Evolutionary conservation across 805 yeast species (phyloP), one percentile per base, ranked within the genome.

Genomic region (Barnettozyma wickerhamii): DNA sequence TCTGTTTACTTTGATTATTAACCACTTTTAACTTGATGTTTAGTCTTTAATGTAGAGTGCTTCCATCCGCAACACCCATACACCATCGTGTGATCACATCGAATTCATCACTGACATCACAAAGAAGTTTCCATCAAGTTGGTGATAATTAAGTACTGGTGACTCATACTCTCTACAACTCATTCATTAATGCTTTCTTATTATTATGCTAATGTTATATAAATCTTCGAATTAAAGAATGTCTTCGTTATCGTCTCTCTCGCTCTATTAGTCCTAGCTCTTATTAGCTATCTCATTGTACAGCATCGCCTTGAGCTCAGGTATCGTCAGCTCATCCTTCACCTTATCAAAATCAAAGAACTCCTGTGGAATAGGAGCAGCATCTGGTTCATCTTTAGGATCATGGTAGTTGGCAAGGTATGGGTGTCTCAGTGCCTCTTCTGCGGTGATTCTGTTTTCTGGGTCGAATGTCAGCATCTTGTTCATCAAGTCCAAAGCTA

Each of bases 321-420:
- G 77, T 20, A 86, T 70, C 10, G 81, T 74, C 44, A 91, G 71
- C 42, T 82, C 84, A 50, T 89, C 95, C 60, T 90, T 90, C 46
- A 75, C 70, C 51, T 77, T 75, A 61, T 93, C 99, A 55, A 93
- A 93, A 46, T 84, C 90, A 54, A 93, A 91, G 60, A 91, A 89
- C 51, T 84, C 89, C 30, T 80, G 79, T 0, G 95, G 90, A 18
- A 93, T 82, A 36, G 89, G 85, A 15, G 79, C 77, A 27, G 93
- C 89, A 29, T 71, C 71, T 0, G 98, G 98, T 63, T 91, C 98
- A 60, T 91, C 98, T 40, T 76, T 78, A 4, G 96, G 95, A 56
- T 91, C 98, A 62, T 91, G 98, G 64, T 91, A 91, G n/a, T 84
- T 75, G 37, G 72, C 65, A 40, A 91, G 68, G 62, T 91, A 91